phyloP scores from a whole-genome alignment of 495 filamentous ascomycete species.

The Neurospora sp. region DNA sequence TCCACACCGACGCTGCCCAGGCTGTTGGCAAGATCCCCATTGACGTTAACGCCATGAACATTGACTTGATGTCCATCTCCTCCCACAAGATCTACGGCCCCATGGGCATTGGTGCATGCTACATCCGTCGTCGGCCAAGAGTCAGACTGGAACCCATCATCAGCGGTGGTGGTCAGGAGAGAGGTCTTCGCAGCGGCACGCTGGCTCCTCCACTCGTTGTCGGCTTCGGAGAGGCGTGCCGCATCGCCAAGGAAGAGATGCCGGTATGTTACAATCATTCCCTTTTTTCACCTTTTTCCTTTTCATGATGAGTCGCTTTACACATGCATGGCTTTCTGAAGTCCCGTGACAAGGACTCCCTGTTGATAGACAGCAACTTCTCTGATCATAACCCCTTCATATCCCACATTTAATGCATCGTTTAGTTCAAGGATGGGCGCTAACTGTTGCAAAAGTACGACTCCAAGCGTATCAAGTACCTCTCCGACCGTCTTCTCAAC shows the following conservation, averaged over 20 bases:
- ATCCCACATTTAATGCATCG: background rate
- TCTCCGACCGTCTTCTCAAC: constrained; percentile 74
- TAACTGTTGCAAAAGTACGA: constrained; percentile 60
- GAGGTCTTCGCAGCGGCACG: constrained; percentile 88
- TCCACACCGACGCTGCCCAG: constrained; percentile 96
- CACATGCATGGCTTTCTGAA: constrained; percentile 60
- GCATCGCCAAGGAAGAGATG: constrained; percentile 82
- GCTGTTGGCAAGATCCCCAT: constrained; percentile 95
- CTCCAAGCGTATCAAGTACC: constrained; percentile 63
- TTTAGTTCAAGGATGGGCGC: constrained; percentile 1
- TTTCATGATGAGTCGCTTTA: constrained; percentile 57
- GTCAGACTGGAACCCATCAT: constrained; percentile 95
- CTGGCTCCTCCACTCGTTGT: constrained; percentile 81
- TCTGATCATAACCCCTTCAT: constrained; percentile 25
- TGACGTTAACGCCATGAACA: constrained; percentile 92
- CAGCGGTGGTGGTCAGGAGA: constrained; percentile 89
- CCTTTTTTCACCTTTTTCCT: constrained; percentile 2
- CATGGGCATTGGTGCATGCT: constrained; percentile 94
- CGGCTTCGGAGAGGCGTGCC: constrained; percentile 91
- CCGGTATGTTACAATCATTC: constrained; percentile 48
- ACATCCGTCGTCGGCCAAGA: constrained; percentile 79
- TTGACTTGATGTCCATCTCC: constrained; percentile 98
- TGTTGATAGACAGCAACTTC: constrained; percentile 47
- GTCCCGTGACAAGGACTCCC: constrained; percentile 33
- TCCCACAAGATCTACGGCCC: constrained; percentile 98